Base-by-base conservation (phyloP, 176 grass and related monocot genomes). In the Lolium rigidum region DNA sequence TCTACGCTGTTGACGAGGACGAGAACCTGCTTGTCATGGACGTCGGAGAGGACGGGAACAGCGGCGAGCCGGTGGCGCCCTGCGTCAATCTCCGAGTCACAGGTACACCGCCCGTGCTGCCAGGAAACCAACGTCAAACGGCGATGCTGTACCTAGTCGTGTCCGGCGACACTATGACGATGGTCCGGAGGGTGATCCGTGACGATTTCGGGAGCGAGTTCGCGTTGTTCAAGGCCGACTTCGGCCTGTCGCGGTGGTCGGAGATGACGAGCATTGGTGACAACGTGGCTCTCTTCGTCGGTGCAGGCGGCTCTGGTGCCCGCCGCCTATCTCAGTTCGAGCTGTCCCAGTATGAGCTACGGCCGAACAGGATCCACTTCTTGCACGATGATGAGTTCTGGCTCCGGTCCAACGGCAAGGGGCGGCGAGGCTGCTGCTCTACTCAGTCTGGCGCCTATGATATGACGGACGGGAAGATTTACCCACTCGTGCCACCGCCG, bases 361-460 rank as follows among this genome's bases (percentile, higher is more conserved):
- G 11, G 56, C 56, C 18, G 56, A 61, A 79, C 56, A 37, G 31
- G 77, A 61, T 79, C 76, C 35, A 61, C 50, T 79, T 79, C 77
- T 61, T 79, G 20, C 35, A 79, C 20, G 76, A 79, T 3, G 55
- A 61, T 56, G 56, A 13, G 18, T 61, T 61, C 10, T 41, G 11
- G 4, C 17, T 9, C 76, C 20, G 7, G 55, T 60, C 41, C n/a
- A n/a, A 12, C 54, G 26, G 41, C 41, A 13, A 46, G 21, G 38
- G 39, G 44, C 13, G 39, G 17, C 55, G 55, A 18, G 15, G 55
- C 16, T 57, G 11, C n/a, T 5, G n/a, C 21, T 6, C 20, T 10
- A 47, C 57, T 59, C 39, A 7, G 57, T 80, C 2, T 20, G 55
- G 55, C 55, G 55, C 39, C 58, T 64, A 52, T 52, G 50, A 52